phyloP scores from a whole-genome alignment of 768 basidiomycete species.

The Naganishia randhawae region DNA sequence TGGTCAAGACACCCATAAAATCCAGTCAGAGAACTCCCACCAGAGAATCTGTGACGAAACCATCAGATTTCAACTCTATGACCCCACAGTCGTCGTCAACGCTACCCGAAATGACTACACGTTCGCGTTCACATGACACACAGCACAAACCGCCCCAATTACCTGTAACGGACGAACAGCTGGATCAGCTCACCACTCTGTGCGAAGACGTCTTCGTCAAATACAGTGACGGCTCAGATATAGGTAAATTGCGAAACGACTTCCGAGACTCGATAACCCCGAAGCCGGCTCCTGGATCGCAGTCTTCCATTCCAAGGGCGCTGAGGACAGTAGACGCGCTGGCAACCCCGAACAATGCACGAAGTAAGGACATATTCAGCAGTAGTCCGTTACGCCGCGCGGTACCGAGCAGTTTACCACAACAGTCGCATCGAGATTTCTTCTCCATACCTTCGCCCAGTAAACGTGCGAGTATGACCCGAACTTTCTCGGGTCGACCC shows the following conservation, averaged over 20 bases:
- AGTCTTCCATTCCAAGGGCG: not conserved
- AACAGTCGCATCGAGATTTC: not conserved
- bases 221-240: not conserved
- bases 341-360: not conserved
- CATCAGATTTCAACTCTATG: not conserved
- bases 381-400: not conserved
- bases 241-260: not conserved
- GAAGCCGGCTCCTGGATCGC: not conserved
- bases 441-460: not conserved
- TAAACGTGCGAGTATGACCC: constrained; percentile 16
- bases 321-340: not conserved
- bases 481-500: not conserved
- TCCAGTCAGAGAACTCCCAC: not conserved
- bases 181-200: not conserved
- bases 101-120: not conserved
- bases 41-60: not conserved
- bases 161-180: not conserved
- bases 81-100: constrained; percentile 2
- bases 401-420: constrained; percentile 4
- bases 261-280: not conserved
- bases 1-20: not conserved
- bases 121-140: not conserved
- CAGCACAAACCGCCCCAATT: not conserved
- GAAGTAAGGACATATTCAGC: not conserved
- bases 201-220: not conserved